Evolutionary conservation across 148 eudicot species (phyloP).

Genomic region (Rheum nobile): DNA sequence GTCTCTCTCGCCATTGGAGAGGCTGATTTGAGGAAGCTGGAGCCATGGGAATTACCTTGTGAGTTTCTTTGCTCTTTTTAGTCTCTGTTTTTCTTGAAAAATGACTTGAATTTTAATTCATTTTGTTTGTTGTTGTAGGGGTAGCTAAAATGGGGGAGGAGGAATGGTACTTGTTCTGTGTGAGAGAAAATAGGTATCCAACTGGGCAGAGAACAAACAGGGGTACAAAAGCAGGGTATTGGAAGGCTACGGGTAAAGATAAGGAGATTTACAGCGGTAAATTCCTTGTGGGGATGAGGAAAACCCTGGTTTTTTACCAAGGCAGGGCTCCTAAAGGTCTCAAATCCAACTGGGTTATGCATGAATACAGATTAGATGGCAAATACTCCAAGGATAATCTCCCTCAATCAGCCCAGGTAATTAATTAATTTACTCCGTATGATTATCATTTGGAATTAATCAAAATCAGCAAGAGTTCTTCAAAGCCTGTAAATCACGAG

Average conservation of each 20-base stretch:
- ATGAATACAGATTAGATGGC: constrained; percentile 86
- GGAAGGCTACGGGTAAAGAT: constrained; percentile 97
- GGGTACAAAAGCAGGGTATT: constrained; percentile 78
- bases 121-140: constrained; percentile 18
- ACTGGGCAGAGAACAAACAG: constrained; percentile 78
- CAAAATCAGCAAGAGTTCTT: too few species aligned
- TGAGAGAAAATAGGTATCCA: constrained; percentile 76
- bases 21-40: constrained; percentile 85
- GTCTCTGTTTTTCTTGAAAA: neutral
- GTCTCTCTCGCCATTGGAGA: constrained; percentile 69
- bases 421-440: neutral
- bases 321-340: constrained; percentile 93
- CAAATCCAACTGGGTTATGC: constrained; percentile 94
- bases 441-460: too few species aligned
- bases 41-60: constrained; percentile 98
- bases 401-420: constrained; percentile 64
- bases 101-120: too few species aligned
- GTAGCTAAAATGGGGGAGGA: constrained; percentile 94
- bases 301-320: constrained; percentile 82
- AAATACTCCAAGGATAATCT: constrained; percentile 75
- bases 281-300: constrained; percentile 85
- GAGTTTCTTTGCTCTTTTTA: neutral
- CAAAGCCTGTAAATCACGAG: too few species aligned
- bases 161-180: constrained; percentile 92
- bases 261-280: constrained; percentile 76